These are phyloP conservation scores for Mortierella sp. DNA, from an alignment of 371 early-diverging fungal genomes.

Conservation along the genomic window DNA sequence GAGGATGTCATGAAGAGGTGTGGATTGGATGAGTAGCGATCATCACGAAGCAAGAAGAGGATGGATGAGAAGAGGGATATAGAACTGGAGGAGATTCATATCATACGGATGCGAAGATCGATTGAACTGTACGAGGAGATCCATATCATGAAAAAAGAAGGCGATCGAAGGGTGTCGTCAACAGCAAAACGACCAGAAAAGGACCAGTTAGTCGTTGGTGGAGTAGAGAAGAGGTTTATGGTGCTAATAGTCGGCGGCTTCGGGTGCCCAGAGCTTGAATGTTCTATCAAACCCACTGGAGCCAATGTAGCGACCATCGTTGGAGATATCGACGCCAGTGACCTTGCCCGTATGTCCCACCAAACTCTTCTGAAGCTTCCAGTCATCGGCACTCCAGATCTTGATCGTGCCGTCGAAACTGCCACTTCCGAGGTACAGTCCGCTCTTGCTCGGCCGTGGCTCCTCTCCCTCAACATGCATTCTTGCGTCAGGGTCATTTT, in stretches of 20 bases:
- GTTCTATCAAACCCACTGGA: slow-evolving; percentile 94
- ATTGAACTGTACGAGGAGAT: background rate
- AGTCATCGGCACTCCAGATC: slow-evolving; percentile 95
- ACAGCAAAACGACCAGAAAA: background rate
- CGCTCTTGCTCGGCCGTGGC: slow-evolving; percentile 47
- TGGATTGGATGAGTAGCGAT: background rate
- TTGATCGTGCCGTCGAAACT: slow-evolving; percentile 95
- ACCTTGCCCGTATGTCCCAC: slow-evolving; percentile 94
- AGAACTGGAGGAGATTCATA: background rate
- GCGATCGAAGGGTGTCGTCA: background rate
- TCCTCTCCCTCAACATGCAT: slow-evolving; percentile 54
- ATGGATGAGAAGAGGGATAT: background rate
- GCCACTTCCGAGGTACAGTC: slow-evolving; percentile 76
- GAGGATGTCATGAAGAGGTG: background rate
- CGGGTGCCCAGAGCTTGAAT: slow-evolving; percentile 90
- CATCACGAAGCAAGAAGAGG: background rate
- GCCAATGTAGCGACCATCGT: slow-evolving; percentile 86
- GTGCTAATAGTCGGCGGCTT: slow-evolving; percentile 44
- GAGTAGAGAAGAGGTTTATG: too few species aligned
- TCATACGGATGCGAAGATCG: background rate
- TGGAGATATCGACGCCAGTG: slow-evolving; percentile 87
- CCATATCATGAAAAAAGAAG: background rate
- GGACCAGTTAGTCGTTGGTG: background rate
- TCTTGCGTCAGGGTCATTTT: background rate
- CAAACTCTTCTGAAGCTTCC: slow-evolving; percentile 88